phyloP scores from a whole-genome alignment of 2,329 filamentous ascomycete genomes.

The Fusarium sp. region DNA sequence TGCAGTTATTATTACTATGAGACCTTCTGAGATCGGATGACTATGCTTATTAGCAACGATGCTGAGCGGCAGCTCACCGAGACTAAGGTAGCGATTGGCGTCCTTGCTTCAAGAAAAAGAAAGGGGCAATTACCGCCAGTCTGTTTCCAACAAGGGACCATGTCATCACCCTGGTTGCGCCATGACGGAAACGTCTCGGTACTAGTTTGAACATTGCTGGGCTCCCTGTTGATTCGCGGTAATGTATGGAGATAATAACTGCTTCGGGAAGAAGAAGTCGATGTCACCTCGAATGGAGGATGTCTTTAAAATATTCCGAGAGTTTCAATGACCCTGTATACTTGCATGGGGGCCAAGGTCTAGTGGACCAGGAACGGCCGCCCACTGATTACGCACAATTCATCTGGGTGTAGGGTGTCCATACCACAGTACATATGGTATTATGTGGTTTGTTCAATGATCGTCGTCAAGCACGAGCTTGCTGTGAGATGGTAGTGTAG shows the following conservation, averaged over 20 bases:
- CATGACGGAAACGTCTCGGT: slow-evolving; percentile 23
- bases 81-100: background rate
- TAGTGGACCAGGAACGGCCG: slow-evolving; percentile 22
- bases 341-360: slow-evolving; percentile 3
- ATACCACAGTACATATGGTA: no score
- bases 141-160: slow-evolving; percentile 12
- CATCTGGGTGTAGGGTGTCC: no score
- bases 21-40: background rate
- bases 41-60: background rate
- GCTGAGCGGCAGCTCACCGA: background rate
- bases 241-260: slow-evolving; percentile 26
- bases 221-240: slow-evolving; percentile 12
- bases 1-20: slow-evolving; percentile 4
- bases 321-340: slow-evolving; percentile 17
- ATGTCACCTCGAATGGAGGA: slow-evolving; percentile 23
- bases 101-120: background rate
- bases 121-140: slow-evolving; percentile 6
- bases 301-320: slow-evolving; percentile 24
- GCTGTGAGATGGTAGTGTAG: background rate
- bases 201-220: slow-evolving; percentile 7
- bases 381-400: background rate
- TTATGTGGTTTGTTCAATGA: no score
- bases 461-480: no score
- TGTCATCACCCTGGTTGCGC: background rate
- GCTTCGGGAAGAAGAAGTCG: slow-evolving; percentile 15